Percentiles rank a stretch among this genome's conserved stretches.
Evolutionary conservation across 2,329 filamentous ascomycete genomes (phyloP).

Genomic region (Exophiala xenobiotica): DNA sequence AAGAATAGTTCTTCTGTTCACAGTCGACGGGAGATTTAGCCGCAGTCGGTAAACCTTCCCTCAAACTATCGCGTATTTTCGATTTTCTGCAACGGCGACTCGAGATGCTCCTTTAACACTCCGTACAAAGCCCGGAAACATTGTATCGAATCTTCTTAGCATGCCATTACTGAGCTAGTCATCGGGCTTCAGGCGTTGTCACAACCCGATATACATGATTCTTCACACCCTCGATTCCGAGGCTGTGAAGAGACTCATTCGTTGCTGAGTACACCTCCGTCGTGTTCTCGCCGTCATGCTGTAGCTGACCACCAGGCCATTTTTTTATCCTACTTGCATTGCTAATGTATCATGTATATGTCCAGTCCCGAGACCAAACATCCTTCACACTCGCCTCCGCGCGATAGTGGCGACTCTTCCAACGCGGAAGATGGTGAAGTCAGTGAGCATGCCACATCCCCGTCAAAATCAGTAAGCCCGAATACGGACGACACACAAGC

Average conservation of each 20-base stretch:
- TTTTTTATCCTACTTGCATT: conserved; percentile 26
- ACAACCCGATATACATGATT: not conserved
- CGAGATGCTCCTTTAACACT: too few species aligned
- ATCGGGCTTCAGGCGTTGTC: too few species aligned
- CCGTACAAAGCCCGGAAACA: too few species aligned
- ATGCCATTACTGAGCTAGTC: too few species aligned
- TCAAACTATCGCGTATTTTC: too few species aligned
- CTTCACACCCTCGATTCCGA: not conserved
- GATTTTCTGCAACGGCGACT: too few species aligned
- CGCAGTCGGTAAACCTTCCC: too few species aligned
- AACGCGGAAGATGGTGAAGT: conserved; percentile 18
- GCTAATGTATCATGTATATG: conserved; percentile 30
- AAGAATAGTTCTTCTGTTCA: too few species aligned
- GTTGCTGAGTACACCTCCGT: conserved; percentile 24
- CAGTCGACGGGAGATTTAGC: too few species aligned
- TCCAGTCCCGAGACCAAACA: conserved; percentile 27
- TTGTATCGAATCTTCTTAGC: too few species aligned
- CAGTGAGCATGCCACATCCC: conserved; percentile 15
- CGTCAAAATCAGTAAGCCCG: conserved; percentile 5
- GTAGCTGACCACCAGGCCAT: conserved; percentile 33
- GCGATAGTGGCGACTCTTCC: conserved; percentile 7
- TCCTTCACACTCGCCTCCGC: conserved; percentile 3
- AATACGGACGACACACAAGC: conserved; percentile 7
- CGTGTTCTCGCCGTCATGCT: conserved; percentile 26
- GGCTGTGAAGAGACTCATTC: not conserved